Conservation (phyloP, 495 filamentous ascomycete species). For the Aspergillus ellipticus region DNA sequence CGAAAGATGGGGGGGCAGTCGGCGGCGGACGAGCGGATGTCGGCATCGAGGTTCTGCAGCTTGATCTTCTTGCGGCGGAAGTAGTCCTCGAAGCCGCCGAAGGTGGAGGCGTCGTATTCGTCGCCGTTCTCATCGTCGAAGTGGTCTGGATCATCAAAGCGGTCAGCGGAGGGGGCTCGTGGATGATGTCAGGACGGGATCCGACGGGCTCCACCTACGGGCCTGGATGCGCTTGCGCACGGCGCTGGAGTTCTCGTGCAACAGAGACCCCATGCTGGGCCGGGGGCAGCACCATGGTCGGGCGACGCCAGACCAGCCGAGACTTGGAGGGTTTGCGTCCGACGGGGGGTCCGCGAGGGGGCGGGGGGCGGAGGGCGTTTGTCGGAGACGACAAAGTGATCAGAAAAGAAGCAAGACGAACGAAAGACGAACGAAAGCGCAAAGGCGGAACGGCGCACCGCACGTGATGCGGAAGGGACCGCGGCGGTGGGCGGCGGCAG, state of each 20-base stretch:
- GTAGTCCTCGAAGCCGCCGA: slow-evolving; percentile 87
- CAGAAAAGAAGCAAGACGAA: slow-evolving; percentile 2
- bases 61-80: slow-evolving; percentile 94
- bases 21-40: slow-evolving; percentile 62
- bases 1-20: slow-evolving; percentile 83
- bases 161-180: not conserved
- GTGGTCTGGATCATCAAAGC: slow-evolving; percentile 35
- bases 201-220: slow-evolving; percentile 39
- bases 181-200: slow-evolving; percentile 1
- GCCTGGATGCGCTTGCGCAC: slow-evolving; percentile 82
- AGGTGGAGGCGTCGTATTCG: slow-evolving; percentile 82
- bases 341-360: no score
- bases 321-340: not conserved
- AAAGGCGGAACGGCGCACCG: slow-evolving; percentile 11
- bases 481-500: slow-evolving; percentile 20
- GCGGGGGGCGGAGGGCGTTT: not conserved
- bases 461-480: slow-evolving; percentile 14
- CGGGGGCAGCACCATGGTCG: slow-evolving; percentile 19
- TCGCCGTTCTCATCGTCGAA: slow-evolving; percentile 75
- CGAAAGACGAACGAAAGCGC: slow-evolving; percentile 21
- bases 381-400: not conserved
- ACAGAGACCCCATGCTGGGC: slow-evolving; percentile 71
- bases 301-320: slow-evolving; percentile 5
- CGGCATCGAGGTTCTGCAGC: slow-evolving; percentile 84
- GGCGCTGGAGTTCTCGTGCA: slow-evolving; percentile 69